Percentiles rank a stretch among this genome's conserved stretches.
phyloP scores from a whole-genome alignment of 176 grass and related monocot species.

The Cenchrus purpureus region DNA sequence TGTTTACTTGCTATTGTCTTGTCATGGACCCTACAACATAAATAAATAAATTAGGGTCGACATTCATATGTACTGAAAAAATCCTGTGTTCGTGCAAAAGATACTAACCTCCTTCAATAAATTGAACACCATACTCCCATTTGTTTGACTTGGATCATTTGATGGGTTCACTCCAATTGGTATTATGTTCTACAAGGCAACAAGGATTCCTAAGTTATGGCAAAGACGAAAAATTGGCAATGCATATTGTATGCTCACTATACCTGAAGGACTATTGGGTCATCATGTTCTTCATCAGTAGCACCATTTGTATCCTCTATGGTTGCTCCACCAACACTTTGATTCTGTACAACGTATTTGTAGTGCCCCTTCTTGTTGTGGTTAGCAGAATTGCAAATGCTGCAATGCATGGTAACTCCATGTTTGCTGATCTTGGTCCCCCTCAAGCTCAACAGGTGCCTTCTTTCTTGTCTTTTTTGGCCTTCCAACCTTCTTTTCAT shows the following conservation, averaged over 20 bases:
- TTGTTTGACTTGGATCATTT: not conserved
- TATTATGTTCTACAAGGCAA: not conserved
- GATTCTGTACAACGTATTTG: too few relatives aligned
- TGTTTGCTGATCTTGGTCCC: constrained; percentile 2
- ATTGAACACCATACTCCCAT: not conserved
- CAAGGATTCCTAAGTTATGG: not conserved
- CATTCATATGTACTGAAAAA: not conserved
- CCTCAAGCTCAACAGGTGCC: not conserved
- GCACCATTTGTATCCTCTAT: not conserved
- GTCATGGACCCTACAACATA: not conserved
- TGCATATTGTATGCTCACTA: not conserved
- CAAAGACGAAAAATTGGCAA: not conserved
- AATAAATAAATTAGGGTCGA: not conserved
- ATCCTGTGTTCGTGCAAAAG: not conserved
- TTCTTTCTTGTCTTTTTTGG: not conserved
- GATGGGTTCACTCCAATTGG: not conserved
- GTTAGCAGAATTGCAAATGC: not conserved
- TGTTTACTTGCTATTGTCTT: not conserved
- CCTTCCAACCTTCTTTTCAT: not conserved
- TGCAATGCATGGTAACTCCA: not conserved
- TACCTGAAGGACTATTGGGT: not conserved
- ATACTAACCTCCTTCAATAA: not conserved
- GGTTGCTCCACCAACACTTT: not conserved
- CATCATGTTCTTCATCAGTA: not conserved
- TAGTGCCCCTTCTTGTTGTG: not conserved